Conservation (phyloP, 306 rosid species). For the Prinsepia uniflora region DNA sequence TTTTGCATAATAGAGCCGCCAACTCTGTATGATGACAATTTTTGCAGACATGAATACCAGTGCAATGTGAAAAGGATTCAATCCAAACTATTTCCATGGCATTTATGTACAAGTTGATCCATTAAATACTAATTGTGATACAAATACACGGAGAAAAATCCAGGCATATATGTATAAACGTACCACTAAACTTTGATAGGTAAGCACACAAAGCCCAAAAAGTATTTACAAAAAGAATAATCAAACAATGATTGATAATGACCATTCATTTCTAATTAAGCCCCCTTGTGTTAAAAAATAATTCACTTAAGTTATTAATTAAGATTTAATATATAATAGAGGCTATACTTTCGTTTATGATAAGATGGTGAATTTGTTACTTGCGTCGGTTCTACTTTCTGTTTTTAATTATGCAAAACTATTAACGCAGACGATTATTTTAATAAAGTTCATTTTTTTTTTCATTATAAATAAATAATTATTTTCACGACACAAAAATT, state of each 20-base stretch:
- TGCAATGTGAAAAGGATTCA: constrained; percentile 5
- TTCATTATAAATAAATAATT: too few species aligned
- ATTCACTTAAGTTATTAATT: background rate
- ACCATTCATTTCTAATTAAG: background rate
- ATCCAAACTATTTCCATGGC: background rate
- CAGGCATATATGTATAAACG: background rate
- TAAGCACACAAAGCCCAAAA: background rate
- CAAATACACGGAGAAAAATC: background rate
- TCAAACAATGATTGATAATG: constrained; percentile 3
- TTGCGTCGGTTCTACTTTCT: too few species aligned
- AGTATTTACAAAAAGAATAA: background rate
- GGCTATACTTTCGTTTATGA: too few species aligned
- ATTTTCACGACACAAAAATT: too few species aligned
- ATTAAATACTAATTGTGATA: background rate
- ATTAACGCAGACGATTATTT: too few species aligned
- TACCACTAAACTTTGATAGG: background rate
- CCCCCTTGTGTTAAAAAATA: background rate
- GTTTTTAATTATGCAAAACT: too few species aligned
- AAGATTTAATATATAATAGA: too few species aligned
- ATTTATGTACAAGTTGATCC: background rate
- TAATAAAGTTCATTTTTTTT: too few species aligned
- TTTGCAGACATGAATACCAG: background rate
- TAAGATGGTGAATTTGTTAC: too few species aligned
- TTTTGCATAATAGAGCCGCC: constrained; percentile 6
- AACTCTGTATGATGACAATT: background rate